These are phyloP conservation scores for Aurantiochytrium sp. DNA, from an alignment of 108 stramenopile genomes.

Conservation along the genomic window DNA sequence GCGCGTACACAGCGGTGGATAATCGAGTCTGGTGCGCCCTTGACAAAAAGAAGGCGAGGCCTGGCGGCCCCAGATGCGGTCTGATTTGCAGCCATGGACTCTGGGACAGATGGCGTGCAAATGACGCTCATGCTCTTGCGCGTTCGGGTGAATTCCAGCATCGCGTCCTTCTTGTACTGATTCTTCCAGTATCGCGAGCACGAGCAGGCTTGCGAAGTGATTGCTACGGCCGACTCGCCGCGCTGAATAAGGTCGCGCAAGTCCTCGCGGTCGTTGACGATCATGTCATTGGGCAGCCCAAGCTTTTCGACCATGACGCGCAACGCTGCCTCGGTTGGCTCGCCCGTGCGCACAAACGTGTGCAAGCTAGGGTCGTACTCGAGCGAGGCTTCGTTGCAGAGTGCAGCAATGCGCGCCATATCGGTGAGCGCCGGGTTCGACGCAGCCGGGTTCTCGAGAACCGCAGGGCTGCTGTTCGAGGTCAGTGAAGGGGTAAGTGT, in stretches of 20 bases:
- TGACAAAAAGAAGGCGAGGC: conserved; percentile 76
- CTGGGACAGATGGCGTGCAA: conserved; percentile 37
- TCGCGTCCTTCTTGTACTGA: conserved; percentile 63
- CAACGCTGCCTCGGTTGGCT: conserved; percentile 92
- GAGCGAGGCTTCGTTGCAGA: conserved; percentile 46
- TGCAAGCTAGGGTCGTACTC: conserved; percentile 26
- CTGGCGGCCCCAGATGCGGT: not conserved
- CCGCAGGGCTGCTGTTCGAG: not conserved
- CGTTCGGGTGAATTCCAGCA: conserved; percentile 73
- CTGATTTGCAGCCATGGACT: not conserved
- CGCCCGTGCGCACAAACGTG: conserved; percentile 68
- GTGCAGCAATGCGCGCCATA: conserved; percentile 34
- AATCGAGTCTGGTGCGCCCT: conserved; percentile 89
- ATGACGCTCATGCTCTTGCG: conserved; percentile 40
- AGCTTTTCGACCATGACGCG: conserved; percentile 86
- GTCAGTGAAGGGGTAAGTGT: not conserved
- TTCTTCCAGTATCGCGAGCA: conserved; percentile 17
- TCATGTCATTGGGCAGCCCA: not conserved
- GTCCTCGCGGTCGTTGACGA: not conserved
- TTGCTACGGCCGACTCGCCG: not conserved
- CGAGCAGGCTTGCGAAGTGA: not conserved
- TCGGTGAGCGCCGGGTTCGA: conserved; percentile 27
- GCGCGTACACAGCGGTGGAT: conserved; percentile 80
- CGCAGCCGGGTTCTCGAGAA: not conserved
- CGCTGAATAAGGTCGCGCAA: not conserved